Percentiles rank a stretch among this genome's conserved stretches.
phyloP scores from a whole-genome alignment of 192 early-diverging fungal species.

The Coemansia sp. region DNA sequence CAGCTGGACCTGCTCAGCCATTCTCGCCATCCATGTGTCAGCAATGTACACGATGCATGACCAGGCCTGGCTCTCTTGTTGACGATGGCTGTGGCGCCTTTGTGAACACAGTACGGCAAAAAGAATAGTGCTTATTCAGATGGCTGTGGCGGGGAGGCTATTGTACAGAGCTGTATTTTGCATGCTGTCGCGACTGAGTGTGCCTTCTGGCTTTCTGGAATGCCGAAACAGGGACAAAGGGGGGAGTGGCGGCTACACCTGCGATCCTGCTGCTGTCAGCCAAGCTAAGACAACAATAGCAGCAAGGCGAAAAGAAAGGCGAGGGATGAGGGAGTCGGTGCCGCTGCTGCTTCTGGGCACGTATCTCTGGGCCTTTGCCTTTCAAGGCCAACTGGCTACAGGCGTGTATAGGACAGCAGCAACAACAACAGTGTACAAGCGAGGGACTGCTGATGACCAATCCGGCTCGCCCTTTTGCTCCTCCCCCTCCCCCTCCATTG shows the following conservation, averaged over 20 bases:
- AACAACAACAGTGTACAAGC: neutral
- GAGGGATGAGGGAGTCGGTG: neutral
- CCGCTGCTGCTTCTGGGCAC: neutral
- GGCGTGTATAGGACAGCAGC: neutral
- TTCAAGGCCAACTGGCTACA: neutral
- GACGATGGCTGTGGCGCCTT: neutral
- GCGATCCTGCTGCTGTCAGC: neutral
- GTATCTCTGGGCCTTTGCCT: slow-evolving; percentile 1
- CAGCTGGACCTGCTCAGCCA: neutral
- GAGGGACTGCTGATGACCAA: slow-evolving; percentile 11
- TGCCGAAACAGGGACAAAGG: neutral
- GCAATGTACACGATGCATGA: neutral
- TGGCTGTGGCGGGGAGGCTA: neutral
- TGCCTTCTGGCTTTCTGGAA: neutral
- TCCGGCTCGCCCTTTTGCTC: neutral
- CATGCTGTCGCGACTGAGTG: neutral
- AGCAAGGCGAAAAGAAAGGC: neutral
- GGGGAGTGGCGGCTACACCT: neutral
- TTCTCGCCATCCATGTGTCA: neutral
- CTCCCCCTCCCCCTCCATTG: neutral
- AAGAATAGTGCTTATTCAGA: neutral
- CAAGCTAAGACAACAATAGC: too few relatives aligned
- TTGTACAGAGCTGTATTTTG: neutral
- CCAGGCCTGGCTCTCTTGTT: neutral
- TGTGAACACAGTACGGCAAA: neutral